phyloP scores from a whole-genome alignment of 1,284 basidiomycete genomes.

The Boletus semigastroideus region DNA sequence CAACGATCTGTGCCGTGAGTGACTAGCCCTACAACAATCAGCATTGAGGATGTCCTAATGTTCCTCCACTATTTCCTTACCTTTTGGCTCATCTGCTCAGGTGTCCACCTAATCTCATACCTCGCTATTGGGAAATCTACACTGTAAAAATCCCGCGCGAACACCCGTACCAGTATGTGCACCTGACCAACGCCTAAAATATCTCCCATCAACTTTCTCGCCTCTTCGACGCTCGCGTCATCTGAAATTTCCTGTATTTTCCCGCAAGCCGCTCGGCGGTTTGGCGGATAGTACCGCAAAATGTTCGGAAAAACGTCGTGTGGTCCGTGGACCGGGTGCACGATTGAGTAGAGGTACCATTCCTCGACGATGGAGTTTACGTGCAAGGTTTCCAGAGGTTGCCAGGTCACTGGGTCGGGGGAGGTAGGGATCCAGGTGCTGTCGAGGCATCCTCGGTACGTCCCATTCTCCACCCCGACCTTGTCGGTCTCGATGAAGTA shows the following conservation, averaged over 20 bases:
- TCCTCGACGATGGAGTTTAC: conserved; percentile 55
- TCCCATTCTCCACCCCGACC: conserved; percentile 52
- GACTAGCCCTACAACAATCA: background rate
- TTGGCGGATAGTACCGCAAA: conserved; percentile 57
- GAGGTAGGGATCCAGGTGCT: conserved; percentile 51
- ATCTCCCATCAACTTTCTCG: conserved; percentile 45
- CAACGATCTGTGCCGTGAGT: conserved; percentile 46
- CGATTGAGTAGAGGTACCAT: background rate
- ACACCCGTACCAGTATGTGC: conserved; percentile 62
- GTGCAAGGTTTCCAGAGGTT: conserved; percentile 59
- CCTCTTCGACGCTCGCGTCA: conserved; percentile 41
- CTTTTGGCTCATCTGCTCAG: conserved; percentile 38
- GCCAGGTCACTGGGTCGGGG: conserved; percentile 61
- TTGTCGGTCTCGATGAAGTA: conserved; percentile 55
- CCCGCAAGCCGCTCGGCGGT: conserved; percentile 43
- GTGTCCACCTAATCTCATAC: conserved; percentile 63
- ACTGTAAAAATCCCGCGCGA: conserved; percentile 45
- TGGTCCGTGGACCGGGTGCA: conserved; percentile 12
- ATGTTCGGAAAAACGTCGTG: conserved; percentile 58
- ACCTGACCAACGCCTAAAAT: conserved; percentile 69
- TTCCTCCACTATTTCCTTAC: too few species aligned
- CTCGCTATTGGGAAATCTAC: conserved; percentile 60
- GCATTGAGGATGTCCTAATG: too few species aligned
- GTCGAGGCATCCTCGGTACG: conserved; percentile 68
- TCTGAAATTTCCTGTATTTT: conserved; percentile 41